Base-by-base conservation (phyloP, 2,329 filamentous ascomycete genomes). In the Blastomyces emzantsi region DNA sequence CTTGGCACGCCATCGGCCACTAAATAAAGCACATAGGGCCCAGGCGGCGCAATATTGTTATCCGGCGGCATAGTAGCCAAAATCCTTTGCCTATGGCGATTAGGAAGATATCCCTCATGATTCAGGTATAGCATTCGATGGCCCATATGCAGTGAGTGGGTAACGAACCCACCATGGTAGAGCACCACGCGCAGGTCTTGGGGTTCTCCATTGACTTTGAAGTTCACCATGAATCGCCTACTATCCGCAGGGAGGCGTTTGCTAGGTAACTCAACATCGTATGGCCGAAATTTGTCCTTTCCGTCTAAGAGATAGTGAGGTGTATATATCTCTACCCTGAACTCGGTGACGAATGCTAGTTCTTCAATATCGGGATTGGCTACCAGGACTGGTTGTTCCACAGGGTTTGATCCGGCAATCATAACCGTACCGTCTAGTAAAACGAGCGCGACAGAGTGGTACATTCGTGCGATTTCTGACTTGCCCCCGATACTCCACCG, bases 81-180 rank as follows among this genome's bases (percentile, higher is more conserved):
- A 63, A 86, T 64, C 15, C 64, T 70, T 30, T 75, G 80, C 66
- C 83, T 64, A 28, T 72, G 75, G 51, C 69, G 67, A 13, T 77
- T 78, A 1, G 76, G 69, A n/a, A 69, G 69, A 71, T 80, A 85
- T 49, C 80, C 81, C 25, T 73, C 73, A 55, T 70, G 74, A 66
- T 85, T 83, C 51, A 86, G 74, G 67, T 80, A 79, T 51, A 82
- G 64, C 80, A 85, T 82, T 13, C 83, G 79, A 67, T 85, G 83
- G 54, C 83, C 82, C 84, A 86, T 86, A 70, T 86, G 84, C 25
- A 86, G 69, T 1, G 78, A 81, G 71, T 87, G 84, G 45, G 84
- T 86, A 52, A 85, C 81, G 67, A 84, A 86, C 6, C 84, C 84
- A 54, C 82, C 82, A 68, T 85, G 80, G 71, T 85, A 85, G 25